These are phyloP conservation scores for Collybiopsis confluens DNA, from an alignment of 768 basidiomycete species.

Conservation along the genomic window DNA sequence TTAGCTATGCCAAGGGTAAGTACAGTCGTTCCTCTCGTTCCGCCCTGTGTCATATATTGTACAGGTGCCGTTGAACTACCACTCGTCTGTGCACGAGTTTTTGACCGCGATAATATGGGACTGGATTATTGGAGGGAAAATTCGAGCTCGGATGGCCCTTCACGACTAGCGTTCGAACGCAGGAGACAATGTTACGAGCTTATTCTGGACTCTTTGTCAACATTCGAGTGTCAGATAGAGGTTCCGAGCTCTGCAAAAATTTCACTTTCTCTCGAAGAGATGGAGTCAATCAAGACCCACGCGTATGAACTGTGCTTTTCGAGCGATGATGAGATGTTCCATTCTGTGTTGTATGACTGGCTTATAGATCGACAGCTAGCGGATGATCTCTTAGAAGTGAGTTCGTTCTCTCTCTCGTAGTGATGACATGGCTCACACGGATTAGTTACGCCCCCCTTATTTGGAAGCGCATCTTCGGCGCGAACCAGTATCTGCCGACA, in stretches of 20 bases:
- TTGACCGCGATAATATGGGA: conserved; percentile 74
- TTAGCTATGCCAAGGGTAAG: conserved; percentile 79
- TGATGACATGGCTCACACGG: conserved; percentile 9
- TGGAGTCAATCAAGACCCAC: conserved; percentile 71
- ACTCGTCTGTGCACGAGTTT: conserved; percentile 72
- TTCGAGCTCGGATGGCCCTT: conserved; percentile 50
- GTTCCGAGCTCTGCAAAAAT: conserved; percentile 18
- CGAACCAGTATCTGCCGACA: conserved; percentile 75
- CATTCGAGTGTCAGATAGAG: conserved; percentile 66
- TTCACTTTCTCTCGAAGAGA: conserved; percentile 39
- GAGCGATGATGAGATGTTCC: conserved; percentile 89
- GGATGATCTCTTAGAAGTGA: conserved; percentile 84
- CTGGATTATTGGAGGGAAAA: conserved; percentile 75
- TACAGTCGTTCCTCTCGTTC: conserved; percentile 3
- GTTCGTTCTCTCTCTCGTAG: conserved; percentile 3
- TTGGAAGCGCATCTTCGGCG: conserved; percentile 85
- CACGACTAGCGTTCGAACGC: conserved; percentile 51
- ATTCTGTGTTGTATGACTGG: conserved; percentile 95
- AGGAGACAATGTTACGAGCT: conserved; percentile 78
- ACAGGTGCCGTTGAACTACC: conserved; percentile 84
- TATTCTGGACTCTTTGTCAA: conserved; percentile 74
- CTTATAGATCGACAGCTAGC: conserved; percentile 73
- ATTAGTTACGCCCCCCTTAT: conserved; percentile 79
- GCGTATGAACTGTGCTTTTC: conserved; percentile 85
- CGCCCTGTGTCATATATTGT: neutral